These are phyloP conservation scores for Dentipellis fragilis DNA, from an alignment of 768 basidiomycete species.

Conservation along the genomic window DNA sequence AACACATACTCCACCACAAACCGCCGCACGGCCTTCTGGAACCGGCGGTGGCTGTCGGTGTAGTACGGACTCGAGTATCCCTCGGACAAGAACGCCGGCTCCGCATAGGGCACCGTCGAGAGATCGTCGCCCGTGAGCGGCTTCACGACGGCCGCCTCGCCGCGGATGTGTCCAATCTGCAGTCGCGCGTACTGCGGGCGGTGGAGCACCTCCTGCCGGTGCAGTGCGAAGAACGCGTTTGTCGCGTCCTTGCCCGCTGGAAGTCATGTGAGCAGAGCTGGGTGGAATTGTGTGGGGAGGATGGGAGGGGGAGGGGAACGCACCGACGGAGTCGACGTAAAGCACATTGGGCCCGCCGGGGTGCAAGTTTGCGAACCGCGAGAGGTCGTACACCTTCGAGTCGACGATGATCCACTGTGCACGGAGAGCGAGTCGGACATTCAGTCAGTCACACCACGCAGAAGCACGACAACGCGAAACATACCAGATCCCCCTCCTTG, in stretches of 20 bases:
- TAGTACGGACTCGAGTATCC: constrained; percentile 75
- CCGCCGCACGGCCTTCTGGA: constrained; percentile 67
- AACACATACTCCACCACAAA: constrained; percentile 69
- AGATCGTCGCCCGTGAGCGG: constrained; percentile 48
- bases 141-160: constrained; percentile 46
- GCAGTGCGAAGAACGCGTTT: constrained; percentile 75
- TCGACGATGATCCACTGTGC: constrained; percentile 74
- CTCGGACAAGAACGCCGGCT: constrained; percentile 68
- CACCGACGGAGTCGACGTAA: constrained; percentile 55
- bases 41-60: constrained; percentile 58
- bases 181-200: constrained; percentile 65
- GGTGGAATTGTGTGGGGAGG: background rate
- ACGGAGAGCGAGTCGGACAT: background rate
- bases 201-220: constrained; percentile 71
- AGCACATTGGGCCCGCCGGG: constrained; percentile 79
- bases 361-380: constrained; percentile 74
- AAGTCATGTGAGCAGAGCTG: no score
- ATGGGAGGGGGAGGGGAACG: background rate
- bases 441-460: background rate
- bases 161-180: constrained; percentile 53
- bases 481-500: constrained; percentile 70
- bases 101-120: constrained; percentile 75
- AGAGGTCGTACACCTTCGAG: constrained; percentile 72
- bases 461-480: constrained; percentile 14
- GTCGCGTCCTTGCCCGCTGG: constrained; percentile 69